Base-by-base conservation (phyloP, 805 yeast genomes). In the Monosporozyma solicola region DNA sequence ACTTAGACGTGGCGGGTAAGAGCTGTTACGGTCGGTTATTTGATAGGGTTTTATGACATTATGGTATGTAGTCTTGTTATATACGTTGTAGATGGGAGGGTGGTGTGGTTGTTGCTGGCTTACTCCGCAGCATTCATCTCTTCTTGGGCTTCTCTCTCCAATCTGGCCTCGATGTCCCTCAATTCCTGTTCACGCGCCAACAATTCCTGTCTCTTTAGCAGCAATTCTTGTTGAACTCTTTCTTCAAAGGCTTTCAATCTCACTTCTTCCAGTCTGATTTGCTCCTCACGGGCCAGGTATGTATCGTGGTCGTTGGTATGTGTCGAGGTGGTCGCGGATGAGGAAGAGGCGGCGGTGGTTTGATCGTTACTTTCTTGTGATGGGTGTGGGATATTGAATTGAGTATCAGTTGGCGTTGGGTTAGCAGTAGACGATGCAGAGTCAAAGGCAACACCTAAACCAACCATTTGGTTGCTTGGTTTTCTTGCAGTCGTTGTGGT, bases 191-290 rank as follows among this genome's bases (percentile, higher is more conserved):
- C 97, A 65, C 96, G 80, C 59, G 83, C 86, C 66, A 86, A 76
- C 56, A 90, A 78, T 69, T 90, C 97, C 63, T 84, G 83, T 61
- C 94, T 78, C 74, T 90, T 87, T 67, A 78, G 76, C 65, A 85
- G 74, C 66, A 90, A 76, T 69, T 89, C 96, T 65, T 84, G 87
- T 71, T 90, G 96, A 27, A 90, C 95, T 61, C 94, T 77, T 69
- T 84, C 89, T 72, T 90, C 97, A 67, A 87, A 87, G 46, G 87
- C 86, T 63, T 78, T 83, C 64, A 90, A 77, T 71, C 95, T 80
- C 71, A 87, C 96, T 72, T 90, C 97, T 70, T 90, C 97, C 51
- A 84, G 74, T 62, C 87, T 83, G 62, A 89, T 86, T 71, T 88
- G 95, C 70, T 88, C 96, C 69, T 90, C 97, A 69, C 92, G 87